A percentile compares a stretch with the other conserved stretches of the same genome.
phyloP scores from a whole-genome alignment of 2,329 filamentous ascomycete genomes.

The Fusarium ramigenum region DNA sequence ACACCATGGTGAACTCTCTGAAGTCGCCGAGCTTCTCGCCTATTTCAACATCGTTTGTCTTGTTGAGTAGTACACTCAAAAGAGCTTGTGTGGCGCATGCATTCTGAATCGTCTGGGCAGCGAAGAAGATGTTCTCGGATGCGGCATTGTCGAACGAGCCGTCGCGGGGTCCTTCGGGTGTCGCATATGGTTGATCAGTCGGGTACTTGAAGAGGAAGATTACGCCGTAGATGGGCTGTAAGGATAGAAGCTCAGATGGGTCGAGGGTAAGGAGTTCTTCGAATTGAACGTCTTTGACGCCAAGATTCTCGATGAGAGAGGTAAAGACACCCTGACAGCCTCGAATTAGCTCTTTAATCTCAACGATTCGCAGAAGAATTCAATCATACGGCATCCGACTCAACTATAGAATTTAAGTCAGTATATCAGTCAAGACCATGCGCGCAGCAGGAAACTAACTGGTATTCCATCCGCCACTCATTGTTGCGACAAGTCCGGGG shows the following conservation, averaged over 20 bases:
- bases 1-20: slow-evolving; percentile 86
- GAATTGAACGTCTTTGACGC: slow-evolving; percentile 93
- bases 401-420: slow-evolving; percentile 61
- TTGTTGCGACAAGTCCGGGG: slow-evolving; percentile 44
- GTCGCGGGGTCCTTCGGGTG: slow-evolving; percentile 74
- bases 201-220: slow-evolving; percentile 99
- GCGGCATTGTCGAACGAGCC: slow-evolving; percentile 82
- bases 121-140: slow-evolving; percentile 86
- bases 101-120: slow-evolving; percentile 97
- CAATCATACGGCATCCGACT: slow-evolving; percentile 93
- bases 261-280: slow-evolving; percentile 95
- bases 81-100: slow-evolving; percentile 97
- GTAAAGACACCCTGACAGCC: slow-evolving; percentile 86
- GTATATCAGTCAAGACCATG: not conserved
- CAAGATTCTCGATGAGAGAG: slow-evolving; percentile 89
- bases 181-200: slow-evolving; percentile 71
- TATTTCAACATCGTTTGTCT: slow-evolving; percentile 75
- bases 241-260: slow-evolving; percentile 72
- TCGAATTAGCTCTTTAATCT: not conserved
- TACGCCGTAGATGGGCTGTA: slow-evolving; percentile 88
- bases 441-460: slow-evolving; percentile 59
- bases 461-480: slow-evolving; percentile 94
- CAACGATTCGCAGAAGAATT: not conserved
- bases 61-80: slow-evolving; percentile 90
- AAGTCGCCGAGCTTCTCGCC: slow-evolving; percentile 78